Evolutionary conservation across 176 grass and related monocot species (phyloP), one percentile per base, ranked within the genome.

Genomic region (Thinopyrum elongatum): DNA sequence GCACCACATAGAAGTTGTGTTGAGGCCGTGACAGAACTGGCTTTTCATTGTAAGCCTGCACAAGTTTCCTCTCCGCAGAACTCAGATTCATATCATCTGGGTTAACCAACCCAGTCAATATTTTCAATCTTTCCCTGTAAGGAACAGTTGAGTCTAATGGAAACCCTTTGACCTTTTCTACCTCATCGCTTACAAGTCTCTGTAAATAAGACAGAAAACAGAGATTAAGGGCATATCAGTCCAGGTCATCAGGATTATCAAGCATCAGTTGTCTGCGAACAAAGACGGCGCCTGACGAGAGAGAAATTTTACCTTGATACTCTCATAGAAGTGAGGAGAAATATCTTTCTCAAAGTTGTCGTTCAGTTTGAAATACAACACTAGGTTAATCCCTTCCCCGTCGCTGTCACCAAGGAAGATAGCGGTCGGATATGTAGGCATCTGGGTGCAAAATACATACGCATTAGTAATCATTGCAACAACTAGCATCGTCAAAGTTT

Each of bases 351-450:
- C 94, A 74, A 91, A 91, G 80, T 99, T 94, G 9, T 96, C 97
- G 22, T 91, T 94, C 71, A 99, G 5, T 86, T 91, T 94, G 87
- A 99, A 99, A 80, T 99, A 94, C 51, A 95, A 73, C 33, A 99
- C 92, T 33, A 96, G 90, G 84, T 84, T 91, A 29, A 92, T 76
- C 46, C 94, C 94, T 90, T 99, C 92, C 1, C 97, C 97, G 0
- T 99, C 94, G 64, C 90, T 99, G 73, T 96, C 94, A 67, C 97
- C 94, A 66, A 99, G 97, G 77, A 96, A 96, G 87, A 99, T 85
- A 76, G 94, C 88, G 87, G 97, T 87, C 85, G 97, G 97, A 91
- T 99, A 99, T 73, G 94, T 96, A 80, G 97, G 97, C 81, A 99
- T 91, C 97, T 96, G 77, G 42, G 31, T 64, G 78, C 47, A 51